These are phyloP conservation scores for Tillandsia fasciculata DNA, from an alignment of 176 grass and related monocot species.

Conservation along the genomic window DNA sequence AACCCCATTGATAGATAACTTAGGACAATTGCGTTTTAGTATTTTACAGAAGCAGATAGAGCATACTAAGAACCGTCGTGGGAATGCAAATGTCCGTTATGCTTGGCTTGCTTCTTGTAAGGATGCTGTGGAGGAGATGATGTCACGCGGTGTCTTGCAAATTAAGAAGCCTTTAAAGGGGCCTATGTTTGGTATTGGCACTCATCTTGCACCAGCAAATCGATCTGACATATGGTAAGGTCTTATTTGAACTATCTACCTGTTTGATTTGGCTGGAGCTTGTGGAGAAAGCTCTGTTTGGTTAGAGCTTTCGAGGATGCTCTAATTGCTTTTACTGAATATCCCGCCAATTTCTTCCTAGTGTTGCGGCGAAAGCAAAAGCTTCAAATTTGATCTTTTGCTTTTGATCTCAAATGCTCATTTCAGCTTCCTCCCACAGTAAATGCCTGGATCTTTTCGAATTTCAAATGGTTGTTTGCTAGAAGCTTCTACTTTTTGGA, in stretches of 20 bases:
- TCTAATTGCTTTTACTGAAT: no score
- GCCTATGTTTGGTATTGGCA: constrained; percentile 46
- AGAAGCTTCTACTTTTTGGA: no score
- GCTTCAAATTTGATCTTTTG: no score
- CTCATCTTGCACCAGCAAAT: constrained; percentile 76
- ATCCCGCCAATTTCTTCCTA: no score
- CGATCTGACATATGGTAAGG: constrained; percentile 54
- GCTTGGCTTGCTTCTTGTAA: constrained; percentile 70
- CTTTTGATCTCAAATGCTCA: no score
- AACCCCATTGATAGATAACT: constrained; percentile 59
- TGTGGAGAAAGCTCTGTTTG: no score
- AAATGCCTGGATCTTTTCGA: no score
- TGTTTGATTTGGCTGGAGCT: background rate
- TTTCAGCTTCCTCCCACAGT: no score
- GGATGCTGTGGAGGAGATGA: constrained; percentile 63
- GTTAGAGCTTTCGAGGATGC: no score
- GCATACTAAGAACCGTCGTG: constrained; percentile 36
- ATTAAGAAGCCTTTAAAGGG: constrained; percentile 28
- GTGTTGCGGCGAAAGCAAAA: no score
- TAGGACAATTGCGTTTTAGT: constrained; percentile 33
- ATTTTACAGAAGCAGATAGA: constrained; percentile 60
- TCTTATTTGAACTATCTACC: constrained; percentile 18
- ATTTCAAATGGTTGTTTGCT: no score
- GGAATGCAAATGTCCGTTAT: constrained; percentile 77
- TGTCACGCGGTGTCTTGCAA: constrained; percentile 38